Percentiles rank a stretch among this genome's conserved stretches.
phyloP scores from a whole-genome alignment of 768 basidiomycete species.

The Hemileccinum impolitum region DNA sequence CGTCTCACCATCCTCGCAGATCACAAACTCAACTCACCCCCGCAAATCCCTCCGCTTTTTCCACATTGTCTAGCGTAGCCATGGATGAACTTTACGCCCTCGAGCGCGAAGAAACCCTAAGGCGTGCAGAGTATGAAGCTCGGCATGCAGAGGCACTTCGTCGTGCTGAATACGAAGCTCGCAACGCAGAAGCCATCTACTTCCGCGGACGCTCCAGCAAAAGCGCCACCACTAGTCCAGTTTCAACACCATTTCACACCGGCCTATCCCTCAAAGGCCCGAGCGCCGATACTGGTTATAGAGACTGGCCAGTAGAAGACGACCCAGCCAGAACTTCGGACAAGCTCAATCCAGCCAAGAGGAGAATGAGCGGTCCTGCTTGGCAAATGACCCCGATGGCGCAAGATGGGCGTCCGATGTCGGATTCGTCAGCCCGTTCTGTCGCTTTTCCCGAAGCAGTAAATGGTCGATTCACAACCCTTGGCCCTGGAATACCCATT shows the following conservation, averaged over 20 bases:
- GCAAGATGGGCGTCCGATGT: conserved; percentile 29
- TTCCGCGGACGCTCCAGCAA: conserved; percentile 44
- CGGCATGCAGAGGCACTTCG: conserved; percentile 66
- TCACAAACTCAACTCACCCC: conserved; percentile 25
- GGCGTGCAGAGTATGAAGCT: conserved; percentile 85
- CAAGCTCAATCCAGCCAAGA: conserved; percentile 30
- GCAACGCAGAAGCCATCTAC: conserved; percentile 45
- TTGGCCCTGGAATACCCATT: conserved; percentile 24
- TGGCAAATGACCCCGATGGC: conserved; percentile 49
- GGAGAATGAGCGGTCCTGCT: conserved; percentile 54
- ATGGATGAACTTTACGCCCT: conserved; percentile 89
- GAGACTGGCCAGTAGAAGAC: conserved; percentile 33
- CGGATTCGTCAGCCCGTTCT: conserved; percentile 16
- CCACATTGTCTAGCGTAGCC: conserved; percentile 70
- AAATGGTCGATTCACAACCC: conserved; percentile 16
- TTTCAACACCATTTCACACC: conserved; percentile 41
- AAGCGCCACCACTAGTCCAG: conserved; percentile 67
- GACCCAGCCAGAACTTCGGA: conserved; percentile 22
- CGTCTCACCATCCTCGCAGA: conserved; percentile 28
- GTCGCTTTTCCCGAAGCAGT: conserved; percentile 12
- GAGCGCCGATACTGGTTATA: conserved; percentile 39
- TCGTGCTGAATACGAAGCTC: conserved; percentile 58
- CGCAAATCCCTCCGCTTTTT: conserved; percentile 49
- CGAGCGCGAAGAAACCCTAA: conserved; percentile 78
- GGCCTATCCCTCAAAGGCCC: conserved; percentile 17